A percentile compares a stretch with the other conserved stretches of the same genome.
These are phyloP conservation scores for Martiniozyma asiatica DNA, from an alignment of 1,139 yeast genomes.

Conservation along the genomic window DNA sequence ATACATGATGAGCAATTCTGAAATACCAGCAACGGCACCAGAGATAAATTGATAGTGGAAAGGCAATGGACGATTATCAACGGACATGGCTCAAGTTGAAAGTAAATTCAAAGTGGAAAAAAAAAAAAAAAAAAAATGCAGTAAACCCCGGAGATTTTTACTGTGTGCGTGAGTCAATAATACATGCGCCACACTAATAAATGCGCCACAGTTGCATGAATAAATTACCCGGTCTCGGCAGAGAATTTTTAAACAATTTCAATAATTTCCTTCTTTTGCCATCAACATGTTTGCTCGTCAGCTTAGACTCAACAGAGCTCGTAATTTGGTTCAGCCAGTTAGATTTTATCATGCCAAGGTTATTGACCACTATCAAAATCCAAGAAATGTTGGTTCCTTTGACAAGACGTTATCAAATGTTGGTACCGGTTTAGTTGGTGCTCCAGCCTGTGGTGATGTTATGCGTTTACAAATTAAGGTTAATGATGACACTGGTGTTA, in stretches of 20 bases:
- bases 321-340: no score
- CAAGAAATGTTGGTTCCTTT: slow-evolving; percentile 90
- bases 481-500: slow-evolving; percentile 77
- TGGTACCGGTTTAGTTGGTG: slow-evolving; percentile 97
- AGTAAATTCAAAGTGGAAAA: no score
- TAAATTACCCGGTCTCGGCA: no score
- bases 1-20: slow-evolving; percentile 94
- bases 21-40: slow-evolving; percentile 97
- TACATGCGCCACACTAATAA: no score
- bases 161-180: no score
- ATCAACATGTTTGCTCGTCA: no score
- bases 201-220: no score
- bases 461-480: slow-evolving; percentile 95
- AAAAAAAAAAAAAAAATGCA: no score
- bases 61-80: slow-evolving; percentile 39
- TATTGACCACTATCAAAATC: slow-evolving; percentile 91
- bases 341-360: slow-evolving; percentile 55
- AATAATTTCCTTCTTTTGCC: no score
- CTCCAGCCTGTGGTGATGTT: slow-evolving; percentile 99
- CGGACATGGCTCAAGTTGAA: slow-evolving; percentile 16
- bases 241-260: no score
- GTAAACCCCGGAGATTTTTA: no score
- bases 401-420: slow-evolving; percentile 67
- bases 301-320: no score
- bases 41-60: slow-evolving; percentile 83